Evolutionary conservation across 441 rosid genomes (phyloP).

Genomic region (Dalechampia spathulata): DNA sequence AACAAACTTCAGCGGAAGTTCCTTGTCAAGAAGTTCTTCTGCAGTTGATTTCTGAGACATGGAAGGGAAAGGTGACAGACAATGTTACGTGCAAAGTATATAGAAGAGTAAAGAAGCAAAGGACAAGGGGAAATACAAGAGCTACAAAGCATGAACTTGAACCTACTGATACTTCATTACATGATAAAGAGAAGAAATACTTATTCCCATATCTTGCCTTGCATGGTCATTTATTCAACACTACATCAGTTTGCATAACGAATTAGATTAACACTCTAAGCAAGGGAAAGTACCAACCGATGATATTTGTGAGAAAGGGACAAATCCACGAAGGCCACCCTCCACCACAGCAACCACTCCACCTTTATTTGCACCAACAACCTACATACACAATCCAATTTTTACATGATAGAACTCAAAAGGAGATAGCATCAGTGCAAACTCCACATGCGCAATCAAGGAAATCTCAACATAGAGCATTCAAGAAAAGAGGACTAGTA

Average conservation of each 20-base stretch:
- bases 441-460: not conserved
- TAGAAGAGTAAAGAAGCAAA: not conserved
- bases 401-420: not conserved
- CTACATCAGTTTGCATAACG: too few species aligned
- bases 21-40: conserved; percentile 83
- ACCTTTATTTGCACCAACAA: conserved; percentile 86
- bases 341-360: conserved; percentile 85
- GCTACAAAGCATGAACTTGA: too few species aligned
- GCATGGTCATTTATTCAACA: too few species aligned
- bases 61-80: not conserved
- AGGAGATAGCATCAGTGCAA: not conserved
- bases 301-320: conserved; percentile 93
- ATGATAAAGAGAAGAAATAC: too few species aligned
- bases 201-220: too few species aligned
- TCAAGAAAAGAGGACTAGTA: not conserved
- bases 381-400: conserved; percentile 32
- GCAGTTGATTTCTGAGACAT: conserved; percentile 58
- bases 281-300: conserved; percentile 43
- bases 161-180: too few species aligned
- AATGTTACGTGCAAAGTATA: not conserved
- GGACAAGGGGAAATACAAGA: not conserved
- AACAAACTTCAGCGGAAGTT: conserved; percentile 81
- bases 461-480: not conserved
- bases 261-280: not conserved
- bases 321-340: conserved; percentile 73